A percentile compares a stretch with the other conserved stretches of the same genome.
phyloP scores from a whole-genome alignment of 1,284 basidiomycete genomes.

The Ustilago hordei region DNA sequence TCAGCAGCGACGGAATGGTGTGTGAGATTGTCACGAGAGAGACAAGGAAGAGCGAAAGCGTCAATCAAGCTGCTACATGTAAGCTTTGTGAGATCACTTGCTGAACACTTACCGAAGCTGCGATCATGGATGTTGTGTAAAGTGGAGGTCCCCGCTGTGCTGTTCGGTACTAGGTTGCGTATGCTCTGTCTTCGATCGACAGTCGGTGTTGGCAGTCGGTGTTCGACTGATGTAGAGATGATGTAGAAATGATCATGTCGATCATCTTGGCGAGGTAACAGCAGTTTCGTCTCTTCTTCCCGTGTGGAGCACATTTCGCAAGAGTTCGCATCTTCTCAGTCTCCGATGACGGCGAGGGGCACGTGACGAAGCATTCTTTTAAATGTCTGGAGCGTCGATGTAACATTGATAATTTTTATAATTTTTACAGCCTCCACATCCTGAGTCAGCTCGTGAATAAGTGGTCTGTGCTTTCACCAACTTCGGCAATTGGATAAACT shows the following conservation, averaged over 20 bases:
- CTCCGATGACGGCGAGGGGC: not conserved
- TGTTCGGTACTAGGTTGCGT: not conserved
- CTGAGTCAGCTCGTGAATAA: too few relatives aligned
- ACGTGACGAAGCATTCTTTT: not conserved
- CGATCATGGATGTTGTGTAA: slow-evolving; percentile 17
- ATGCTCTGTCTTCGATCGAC: not conserved
- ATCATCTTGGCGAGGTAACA: not conserved
- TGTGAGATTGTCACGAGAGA: not conserved
- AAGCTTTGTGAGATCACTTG: not conserved
- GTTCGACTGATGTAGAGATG: not conserved
- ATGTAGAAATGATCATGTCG: not conserved
- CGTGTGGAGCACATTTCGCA: slow-evolving; percentile 9
- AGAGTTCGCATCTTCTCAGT: slow-evolving; percentile 5
- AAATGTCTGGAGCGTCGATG: not conserved
- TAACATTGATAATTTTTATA: not conserved
- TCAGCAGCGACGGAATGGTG: not conserved
- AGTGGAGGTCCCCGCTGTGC: not conserved
- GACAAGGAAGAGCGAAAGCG: not conserved
- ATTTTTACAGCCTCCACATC: not conserved
- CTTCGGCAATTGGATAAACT: too few relatives aligned
- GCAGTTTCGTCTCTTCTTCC: not conserved
- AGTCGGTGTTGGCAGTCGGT: not conserved
- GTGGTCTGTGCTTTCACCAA: too few relatives aligned
- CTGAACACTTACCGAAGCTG: slow-evolving; percentile 36
- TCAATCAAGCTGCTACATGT: not conserved